Base-by-base conservation (phyloP, 1,284 basidiomycete species). In the Trametes hirsuta region DNA sequence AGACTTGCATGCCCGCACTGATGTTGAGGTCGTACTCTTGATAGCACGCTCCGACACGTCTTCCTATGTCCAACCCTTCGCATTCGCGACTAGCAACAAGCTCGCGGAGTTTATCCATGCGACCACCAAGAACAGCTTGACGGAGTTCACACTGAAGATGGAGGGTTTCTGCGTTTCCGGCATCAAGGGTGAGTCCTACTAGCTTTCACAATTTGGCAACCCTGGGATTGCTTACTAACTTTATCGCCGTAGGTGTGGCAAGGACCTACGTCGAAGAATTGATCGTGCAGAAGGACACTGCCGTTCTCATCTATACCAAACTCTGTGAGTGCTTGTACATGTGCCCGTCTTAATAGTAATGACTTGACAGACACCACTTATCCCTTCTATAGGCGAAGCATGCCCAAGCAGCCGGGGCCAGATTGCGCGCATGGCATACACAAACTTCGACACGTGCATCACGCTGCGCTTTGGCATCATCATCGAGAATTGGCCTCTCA, bases 401-500 rank as follows among this genome's bases (percentile, higher is more conserved):
- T 58, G 59, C 41, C 36, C 42, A 8, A 61, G 50, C 2, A n/a
- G n/a, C n/a, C n/a, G n/a, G n/a, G 53, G 52, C 22, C 42, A 34
- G 3, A 49, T 64, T 24, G 18, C 39, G 2, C 52, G 55, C 12
- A 71, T 70, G 69, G 50, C 41, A 8, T 72, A 72, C 52, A 37
- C 46, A n/a, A 63, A 65, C 39, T 73, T 73, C 61, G 64, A 68
- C 47, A 41, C 35, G 6, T 45, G 53, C n/a, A 69, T 73, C 63
- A 72, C 71, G 12, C 47, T 42, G 8, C 56, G 57, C 24, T 49
- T 62, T 21, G 58, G 67, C 22, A 58, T 73, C 45, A 51, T 71
- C 36, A 39, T 68, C 55, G 62, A 69, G 42, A 62, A 66, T 50
- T 73, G 71, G 71, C 70, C 70, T 11, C 58, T 71, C 10, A 14